Percentiles rank a stretch among this genome's conserved stretches.
Conservation (phyloP, 1,284 basidiomycete species). For the Phylloporus sp. region DNA sequence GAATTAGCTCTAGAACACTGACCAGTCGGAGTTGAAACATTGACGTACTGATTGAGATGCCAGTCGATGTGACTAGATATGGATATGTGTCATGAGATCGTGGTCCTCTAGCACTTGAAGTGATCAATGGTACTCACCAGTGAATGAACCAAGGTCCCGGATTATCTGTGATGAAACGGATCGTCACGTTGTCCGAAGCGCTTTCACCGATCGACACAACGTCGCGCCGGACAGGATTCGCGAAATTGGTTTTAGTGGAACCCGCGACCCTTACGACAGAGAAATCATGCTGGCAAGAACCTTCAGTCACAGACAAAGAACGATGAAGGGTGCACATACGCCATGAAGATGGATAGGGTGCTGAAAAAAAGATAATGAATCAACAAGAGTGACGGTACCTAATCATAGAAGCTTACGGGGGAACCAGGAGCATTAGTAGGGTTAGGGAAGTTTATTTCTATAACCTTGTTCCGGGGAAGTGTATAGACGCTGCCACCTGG, state of each 20-base stretch:
- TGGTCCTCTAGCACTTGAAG: background rate
- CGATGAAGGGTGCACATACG: constrained; percentile 22
- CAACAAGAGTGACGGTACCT: constrained; percentile 7
- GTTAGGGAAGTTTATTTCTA: constrained; percentile 41
- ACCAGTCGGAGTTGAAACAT: background rate
- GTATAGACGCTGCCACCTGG: constrained; percentile 37
- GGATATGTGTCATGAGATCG: background rate
- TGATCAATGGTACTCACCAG: constrained; percentile 36
- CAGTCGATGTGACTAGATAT: constrained; percentile 42
- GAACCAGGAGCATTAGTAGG: constrained; percentile 26
- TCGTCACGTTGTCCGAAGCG: constrained; percentile 42
- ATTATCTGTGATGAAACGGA: constrained; percentile 51
- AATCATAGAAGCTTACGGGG: too few relatives aligned
- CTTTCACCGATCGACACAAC: constrained; percentile 25
- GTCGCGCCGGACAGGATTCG: constrained; percentile 34
- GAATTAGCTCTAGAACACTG: background rate
- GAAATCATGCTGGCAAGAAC: constrained; percentile 28
- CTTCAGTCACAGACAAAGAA: background rate
- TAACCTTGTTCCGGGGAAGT: constrained; percentile 35
- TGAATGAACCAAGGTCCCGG: constrained; percentile 54
- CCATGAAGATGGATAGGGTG: constrained; percentile 42
- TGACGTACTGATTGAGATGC: constrained; percentile 40
- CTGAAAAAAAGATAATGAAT: constrained; percentile 11
- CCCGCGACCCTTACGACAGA: constrained; percentile 28
- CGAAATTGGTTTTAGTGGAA: constrained; percentile 25